These are phyloP conservation scores for Cladosporium velox DNA, from an alignment of 2,329 filamentous ascomycete species.

Conservation along the genomic window DNA sequence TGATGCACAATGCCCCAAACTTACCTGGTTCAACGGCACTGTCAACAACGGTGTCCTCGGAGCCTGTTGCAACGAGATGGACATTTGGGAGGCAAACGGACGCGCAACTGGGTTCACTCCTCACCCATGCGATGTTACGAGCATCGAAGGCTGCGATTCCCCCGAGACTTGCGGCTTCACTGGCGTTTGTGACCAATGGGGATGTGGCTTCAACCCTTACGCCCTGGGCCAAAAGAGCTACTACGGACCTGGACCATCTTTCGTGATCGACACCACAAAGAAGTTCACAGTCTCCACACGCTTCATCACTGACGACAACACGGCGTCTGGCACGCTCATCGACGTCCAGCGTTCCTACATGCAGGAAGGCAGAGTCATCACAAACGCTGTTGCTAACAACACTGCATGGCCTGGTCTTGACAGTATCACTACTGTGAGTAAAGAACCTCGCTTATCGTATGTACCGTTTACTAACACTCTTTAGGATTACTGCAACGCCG, in stretches of 20 bases:
- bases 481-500: constrained; percentile 18
- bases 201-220: constrained; percentile 70
- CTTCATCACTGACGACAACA: constrained; percentile 56
- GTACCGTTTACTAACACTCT: not conserved
- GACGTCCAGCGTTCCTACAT: constrained; percentile 66
- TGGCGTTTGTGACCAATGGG: constrained; percentile 66
- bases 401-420: constrained; percentile 7
- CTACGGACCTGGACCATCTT: constrained; percentile 51
- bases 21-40: constrained; percentile 21
- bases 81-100: constrained; percentile 69
- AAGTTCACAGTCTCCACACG: constrained; percentile 67
- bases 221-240: constrained; percentile 63
- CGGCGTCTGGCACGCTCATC: constrained; percentile 54
- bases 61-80: constrained; percentile 46
- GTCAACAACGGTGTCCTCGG: constrained; percentile 55
- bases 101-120: constrained; percentile 66
- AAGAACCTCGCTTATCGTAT: not conserved
- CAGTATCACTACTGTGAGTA: constrained; percentile 10
- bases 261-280: constrained; percentile 59
- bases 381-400: constrained; percentile 48
- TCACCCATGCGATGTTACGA: constrained; percentile 59
- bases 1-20: constrained; percentile 45
- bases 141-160: constrained; percentile 53
- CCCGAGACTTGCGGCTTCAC: constrained; percentile 56
- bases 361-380: constrained; percentile 61